phyloP scores from a whole-genome alignment of 164 flowering plant genomes.

The Tinospora cordifolia region DNA sequence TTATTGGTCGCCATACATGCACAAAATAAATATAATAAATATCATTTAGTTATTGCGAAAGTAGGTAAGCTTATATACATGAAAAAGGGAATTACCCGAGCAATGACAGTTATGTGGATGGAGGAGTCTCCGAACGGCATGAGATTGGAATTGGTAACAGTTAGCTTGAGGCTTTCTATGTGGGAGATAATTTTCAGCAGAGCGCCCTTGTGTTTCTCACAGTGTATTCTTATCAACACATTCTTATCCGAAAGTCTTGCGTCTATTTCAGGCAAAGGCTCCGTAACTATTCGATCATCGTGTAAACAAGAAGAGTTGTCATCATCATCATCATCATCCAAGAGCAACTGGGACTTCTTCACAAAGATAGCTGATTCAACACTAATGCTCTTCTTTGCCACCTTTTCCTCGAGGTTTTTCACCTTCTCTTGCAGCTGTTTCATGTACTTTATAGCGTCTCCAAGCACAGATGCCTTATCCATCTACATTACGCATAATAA shows the following conservation, averaged over 20 bases:
- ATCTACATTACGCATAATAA: conserved; percentile 31
- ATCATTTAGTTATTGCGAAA: no score
- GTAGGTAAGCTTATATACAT: no score
- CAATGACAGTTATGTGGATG: conserved; percentile 37
- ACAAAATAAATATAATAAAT: no score
- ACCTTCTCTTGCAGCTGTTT: conserved; percentile 75
- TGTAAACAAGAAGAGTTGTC: conserved; percentile 15
- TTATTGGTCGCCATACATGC: no score
- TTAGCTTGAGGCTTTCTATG: conserved; percentile 36
- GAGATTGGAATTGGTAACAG: conserved; percentile 26
- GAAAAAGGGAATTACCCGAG: conserved; percentile 35
- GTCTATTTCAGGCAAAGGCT: conserved; percentile 44
- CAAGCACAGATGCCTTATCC: conserved; percentile 92
- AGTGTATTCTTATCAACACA: conserved; percentile 37
- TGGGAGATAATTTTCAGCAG: conserved; percentile 21
- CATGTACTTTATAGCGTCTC: conserved; percentile 74
- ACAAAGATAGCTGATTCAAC: conserved; percentile 63
- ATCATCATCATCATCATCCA: conserved; percentile 16
- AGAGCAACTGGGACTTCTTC: conserved; percentile 20
- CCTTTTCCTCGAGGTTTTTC: conserved; percentile 61
- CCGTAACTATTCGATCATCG: conserved; percentile 19
- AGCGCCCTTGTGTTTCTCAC: conserved; percentile 32
- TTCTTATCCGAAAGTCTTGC: conserved; percentile 32
- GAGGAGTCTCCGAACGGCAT: conserved; percentile 33
- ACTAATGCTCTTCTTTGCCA: conserved; percentile 29